Percentiles rank a stretch among this genome's conserved stretches.
phyloP scores from a whole-genome alignment of 108 stramenopile genomes.

The Stephanodiscus triporus region DNA sequence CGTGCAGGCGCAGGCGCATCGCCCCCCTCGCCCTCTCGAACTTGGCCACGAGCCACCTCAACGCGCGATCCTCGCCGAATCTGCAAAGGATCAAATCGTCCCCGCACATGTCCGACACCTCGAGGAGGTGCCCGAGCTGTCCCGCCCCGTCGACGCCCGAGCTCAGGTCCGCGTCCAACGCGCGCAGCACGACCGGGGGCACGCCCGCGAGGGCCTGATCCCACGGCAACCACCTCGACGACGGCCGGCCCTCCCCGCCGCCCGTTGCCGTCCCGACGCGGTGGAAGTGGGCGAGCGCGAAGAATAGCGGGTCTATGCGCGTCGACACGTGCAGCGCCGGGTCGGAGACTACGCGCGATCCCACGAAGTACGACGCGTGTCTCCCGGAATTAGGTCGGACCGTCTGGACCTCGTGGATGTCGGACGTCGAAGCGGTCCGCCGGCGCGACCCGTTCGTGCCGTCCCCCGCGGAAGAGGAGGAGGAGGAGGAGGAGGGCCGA shows the following conservation, averaged over 20 bases:
- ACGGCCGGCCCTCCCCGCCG: not conserved
- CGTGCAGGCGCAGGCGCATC: conserved; percentile 23
- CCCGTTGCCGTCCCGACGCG: not conserved
- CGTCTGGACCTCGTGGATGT: conserved; percentile 61
- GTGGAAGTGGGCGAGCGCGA: conserved; percentile 43
- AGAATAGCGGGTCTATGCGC: conserved; percentile 71
- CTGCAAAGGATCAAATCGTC: conserved; percentile 62
- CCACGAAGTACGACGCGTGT: conserved; percentile 67
- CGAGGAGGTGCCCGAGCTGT: conserved; percentile 59
- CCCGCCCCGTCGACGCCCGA: conserved; percentile 30
- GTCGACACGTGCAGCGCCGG: conserved; percentile 56
- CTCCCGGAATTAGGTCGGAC: conserved; percentile 38
- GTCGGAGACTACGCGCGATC: conserved; percentile 61
- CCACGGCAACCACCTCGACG: conserved; percentile 62
- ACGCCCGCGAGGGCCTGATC: conserved; percentile 59
- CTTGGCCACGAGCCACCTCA: conserved; percentile 64
- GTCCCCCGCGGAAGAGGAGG: not conserved
- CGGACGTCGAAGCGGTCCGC: not conserved
- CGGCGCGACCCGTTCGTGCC: not conserved
- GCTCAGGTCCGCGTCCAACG: conserved; percentile 17
- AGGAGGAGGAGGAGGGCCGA: not conserved
- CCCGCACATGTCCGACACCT: conserved; percentile 53
- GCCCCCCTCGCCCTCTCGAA: conserved; percentile 46
- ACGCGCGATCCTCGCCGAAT: conserved; percentile 49
- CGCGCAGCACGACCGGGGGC: conserved; percentile 39